phyloP scores from a whole-genome alignment of 2,329 filamentous ascomycete genomes.

The Incumbomyces lentus region DNA sequence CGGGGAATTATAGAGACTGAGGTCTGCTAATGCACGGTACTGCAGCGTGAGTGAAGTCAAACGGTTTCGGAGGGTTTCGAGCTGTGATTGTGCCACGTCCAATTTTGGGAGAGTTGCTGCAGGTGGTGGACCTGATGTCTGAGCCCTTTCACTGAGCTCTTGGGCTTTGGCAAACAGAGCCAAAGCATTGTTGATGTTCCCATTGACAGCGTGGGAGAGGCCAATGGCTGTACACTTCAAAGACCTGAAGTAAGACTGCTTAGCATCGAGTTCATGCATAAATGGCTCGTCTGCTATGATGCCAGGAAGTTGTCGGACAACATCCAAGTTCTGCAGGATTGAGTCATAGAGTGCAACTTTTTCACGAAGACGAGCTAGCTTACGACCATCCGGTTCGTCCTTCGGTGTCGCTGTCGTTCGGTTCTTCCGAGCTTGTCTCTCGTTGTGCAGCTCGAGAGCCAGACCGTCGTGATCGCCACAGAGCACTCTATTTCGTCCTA shows the following conservation, averaged over 20 bases:
- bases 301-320: constrained; percentile 79
- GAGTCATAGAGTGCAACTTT: constrained; percentile 84
- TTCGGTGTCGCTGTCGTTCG: constrained; percentile 40
- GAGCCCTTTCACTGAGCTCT: constrained; percentile 44
- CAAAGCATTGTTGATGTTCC: constrained; percentile 67
- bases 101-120: constrained; percentile 51
- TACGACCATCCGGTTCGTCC: constrained; percentile 61
- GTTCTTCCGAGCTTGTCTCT: constrained; percentile 42
- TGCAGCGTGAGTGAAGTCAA: constrained; percentile 66
- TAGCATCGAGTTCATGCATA: constrained; percentile 65
- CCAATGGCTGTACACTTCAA: constrained; percentile 82
- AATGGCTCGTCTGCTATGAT: constrained; percentile 75
- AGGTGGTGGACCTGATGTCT: constrained; percentile 22
- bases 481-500: constrained; percentile 82
- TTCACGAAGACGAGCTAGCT: constrained; percentile 71
- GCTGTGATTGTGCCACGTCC: constrained; percentile 51
- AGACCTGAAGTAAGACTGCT: constrained; percentile 73
- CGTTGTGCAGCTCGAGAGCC: constrained; percentile 36
- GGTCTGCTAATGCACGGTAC: constrained; percentile 74
- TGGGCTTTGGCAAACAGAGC: constrained; percentile 68
- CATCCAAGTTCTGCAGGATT: constrained; percentile 79
- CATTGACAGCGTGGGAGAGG: constrained; percentile 67
- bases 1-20: constrained; percentile 47
- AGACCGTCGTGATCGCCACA: constrained; percentile 75
- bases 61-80: constrained; percentile 48